Conservation (phyloP, 2,329 filamentous ascomycete genomes). For the Trichoderma brevicompactum region DNA sequence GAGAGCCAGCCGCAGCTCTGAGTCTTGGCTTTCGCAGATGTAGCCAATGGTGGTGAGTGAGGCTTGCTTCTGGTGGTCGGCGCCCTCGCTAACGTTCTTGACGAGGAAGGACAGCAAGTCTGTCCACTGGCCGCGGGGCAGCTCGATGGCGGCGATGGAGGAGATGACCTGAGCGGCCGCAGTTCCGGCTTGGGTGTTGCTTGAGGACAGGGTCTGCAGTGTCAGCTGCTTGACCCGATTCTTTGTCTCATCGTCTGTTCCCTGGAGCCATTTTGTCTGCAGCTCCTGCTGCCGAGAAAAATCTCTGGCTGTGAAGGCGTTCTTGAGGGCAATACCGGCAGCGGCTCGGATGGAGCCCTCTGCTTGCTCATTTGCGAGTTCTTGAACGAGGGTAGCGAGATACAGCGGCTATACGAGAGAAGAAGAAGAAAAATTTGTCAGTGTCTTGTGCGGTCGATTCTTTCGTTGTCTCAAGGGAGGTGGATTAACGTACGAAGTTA, state of each 20-base stretch:
- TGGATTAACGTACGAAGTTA: slow-evolving; percentile 75
- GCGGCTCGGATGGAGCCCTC: slow-evolving; percentile 86
- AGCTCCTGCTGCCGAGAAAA: slow-evolving; percentile 83
- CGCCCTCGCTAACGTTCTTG: slow-evolving; percentile 86
- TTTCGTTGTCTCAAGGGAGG: slow-evolving; percentile 10
- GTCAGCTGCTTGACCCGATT: slow-evolving; percentile 84
- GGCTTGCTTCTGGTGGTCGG: slow-evolving; percentile 87
- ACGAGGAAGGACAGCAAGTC: slow-evolving; percentile 89
- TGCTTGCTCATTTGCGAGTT: slow-evolving; percentile 88
- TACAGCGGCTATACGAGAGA: slow-evolving; percentile 73
- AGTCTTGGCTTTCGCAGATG: slow-evolving; percentile 94
- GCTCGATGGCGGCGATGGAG: slow-evolving; percentile 90
- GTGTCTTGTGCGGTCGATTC: slow-evolving; percentile 35
- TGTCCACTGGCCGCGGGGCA: slow-evolving; percentile 90
- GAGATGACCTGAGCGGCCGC: slow-evolving; percentile 94
- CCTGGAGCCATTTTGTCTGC: slow-evolving; percentile 89
- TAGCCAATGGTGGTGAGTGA: slow-evolving; percentile 97
- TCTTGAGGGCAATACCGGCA: slow-evolving; percentile 95
- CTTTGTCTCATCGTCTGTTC: slow-evolving; percentile 82
- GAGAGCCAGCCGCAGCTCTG: slow-evolving; percentile 79
- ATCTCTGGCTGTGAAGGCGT: slow-evolving; percentile 95
- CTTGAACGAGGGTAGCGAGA: slow-evolving; percentile 87
- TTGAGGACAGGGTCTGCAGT: slow-evolving; percentile 82
- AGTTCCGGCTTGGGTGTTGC: slow-evolving; percentile 80
- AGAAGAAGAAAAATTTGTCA: slow-evolving; percentile 24